A percentile compares a stretch with the other conserved stretches of the same genome.
Evolutionary conservation across 2,329 filamentous ascomycete genomes (phyloP).

Genomic region (Penicillium sp.): DNA sequence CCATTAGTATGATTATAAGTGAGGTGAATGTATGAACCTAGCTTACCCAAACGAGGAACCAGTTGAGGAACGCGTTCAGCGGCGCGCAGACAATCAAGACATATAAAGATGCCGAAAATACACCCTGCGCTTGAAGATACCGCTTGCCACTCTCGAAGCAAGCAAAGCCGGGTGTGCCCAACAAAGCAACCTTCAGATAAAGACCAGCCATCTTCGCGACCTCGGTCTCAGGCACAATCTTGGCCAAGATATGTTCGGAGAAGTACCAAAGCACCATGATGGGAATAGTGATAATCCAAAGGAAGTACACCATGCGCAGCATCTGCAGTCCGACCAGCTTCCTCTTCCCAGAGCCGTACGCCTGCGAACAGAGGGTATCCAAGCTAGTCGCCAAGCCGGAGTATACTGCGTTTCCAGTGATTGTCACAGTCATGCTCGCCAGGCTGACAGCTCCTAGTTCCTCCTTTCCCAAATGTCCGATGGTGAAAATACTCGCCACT

Average conservation of each 20-base stretch:
- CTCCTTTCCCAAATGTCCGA: conserved; percentile 72
- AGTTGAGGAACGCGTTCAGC: conserved; percentile 78
- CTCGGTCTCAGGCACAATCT: conserved; percentile 69
- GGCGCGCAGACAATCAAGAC: conserved; percentile 81
- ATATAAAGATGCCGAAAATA: conserved; percentile 82
- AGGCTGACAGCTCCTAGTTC: conserved; percentile 68
- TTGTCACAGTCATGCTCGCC: conserved; percentile 77
- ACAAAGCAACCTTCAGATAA: conserved; percentile 70
- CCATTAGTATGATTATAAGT: conserved; percentile 1
- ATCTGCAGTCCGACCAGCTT: conserved; percentile 83
- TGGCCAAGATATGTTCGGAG: conserved; percentile 64
- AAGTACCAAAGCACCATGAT: conserved; percentile 72
- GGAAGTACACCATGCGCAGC: conserved; percentile 78
- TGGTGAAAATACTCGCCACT: conserved; percentile 77
- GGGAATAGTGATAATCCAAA: conserved; percentile 70
- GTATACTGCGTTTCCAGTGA: conserved; percentile 74
- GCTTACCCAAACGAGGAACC: conserved; percentile 72
- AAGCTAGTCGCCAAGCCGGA: conserved; percentile 86
- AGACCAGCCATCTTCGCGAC: conserved; percentile 71
- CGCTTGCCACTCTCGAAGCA: conserved; percentile 80
- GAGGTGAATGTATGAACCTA: conserved; percentile 14
- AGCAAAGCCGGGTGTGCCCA: conserved; percentile 74
- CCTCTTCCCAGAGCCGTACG: conserved; percentile 87
- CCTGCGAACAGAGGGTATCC: conserved; percentile 90
- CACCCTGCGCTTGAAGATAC: conserved; percentile 81